Evolutionary conservation across 129 eudicot genomes (phyloP), one percentile per base, ranked within the genome.

Genomic region (Oenanthe sinensis): DNA sequence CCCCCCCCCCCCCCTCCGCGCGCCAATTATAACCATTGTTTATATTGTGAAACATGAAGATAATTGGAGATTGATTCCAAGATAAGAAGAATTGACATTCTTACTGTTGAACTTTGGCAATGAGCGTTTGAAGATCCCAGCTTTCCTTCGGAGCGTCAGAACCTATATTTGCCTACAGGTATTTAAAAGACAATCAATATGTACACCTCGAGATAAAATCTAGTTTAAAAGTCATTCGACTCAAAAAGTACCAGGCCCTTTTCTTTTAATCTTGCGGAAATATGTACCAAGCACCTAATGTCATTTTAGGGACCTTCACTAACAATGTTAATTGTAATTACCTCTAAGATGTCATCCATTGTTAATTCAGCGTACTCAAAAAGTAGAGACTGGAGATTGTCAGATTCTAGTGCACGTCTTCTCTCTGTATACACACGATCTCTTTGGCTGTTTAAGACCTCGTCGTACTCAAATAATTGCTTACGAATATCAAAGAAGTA

Each of bases 301-400:
- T 39, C 48, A 13, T n/a, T 47, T 20, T 44, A 47, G 54, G 39
- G 52, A 72, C 33, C 26, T 36, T 30, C 26, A 42, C 20, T 42
- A 30, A 42, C 33, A 79, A 42, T 13, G 20, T 33, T 73, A 62
- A 45, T 26, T 33, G 58, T 46, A 36, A 50, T 75, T 80, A 96
- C 99, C 97, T 92, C 97, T 80, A 92, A 85, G 85, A 96, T 96
- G 79, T 96, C 99, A 86, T 96, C 97, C 97, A 96, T 92, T 45
- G 99, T 96, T 82, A 96, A 83, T 85, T 96, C 99, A 76, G 99
- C 90, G 83, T 96, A 96, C 86, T 96, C 99, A 77, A 90, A 80
- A 43, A 96, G 84, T 44, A 96, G 97, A 78, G 97, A 79, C 83
- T 89, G 93, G 65, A 96, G 97, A 78, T 90, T 87, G 37, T 92